Percentiles rank a stretch among this genome's conserved stretches.
phyloP scores from a whole-genome alignment of 345 rosid genomes.

The Pugionium dolabratum region DNA sequence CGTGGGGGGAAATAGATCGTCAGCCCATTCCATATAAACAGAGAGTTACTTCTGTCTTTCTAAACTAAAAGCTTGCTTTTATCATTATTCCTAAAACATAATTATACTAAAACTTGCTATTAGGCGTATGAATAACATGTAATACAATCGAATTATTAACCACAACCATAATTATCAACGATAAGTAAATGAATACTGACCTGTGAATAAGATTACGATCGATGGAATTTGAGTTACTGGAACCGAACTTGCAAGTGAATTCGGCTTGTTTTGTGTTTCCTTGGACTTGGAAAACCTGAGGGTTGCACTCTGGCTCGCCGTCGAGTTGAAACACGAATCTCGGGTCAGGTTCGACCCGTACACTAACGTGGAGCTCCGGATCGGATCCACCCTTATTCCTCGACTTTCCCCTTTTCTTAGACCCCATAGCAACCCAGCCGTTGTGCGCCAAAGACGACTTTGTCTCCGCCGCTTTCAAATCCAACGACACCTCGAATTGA shows the following conservation, averaged over 20 bases:
- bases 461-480: constrained; percentile 47
- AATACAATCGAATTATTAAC: too few relatives aligned
- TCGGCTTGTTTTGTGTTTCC: constrained; percentile 76
- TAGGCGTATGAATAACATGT: too few relatives aligned
- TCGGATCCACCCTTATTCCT: constrained; percentile 40
- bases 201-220: constrained; percentile 60
- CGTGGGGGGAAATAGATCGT: too few relatives aligned
- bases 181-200: constrained; percentile 38
- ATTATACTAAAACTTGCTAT: too few relatives aligned
- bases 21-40: too few relatives aligned
- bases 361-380: constrained; percentile 49
- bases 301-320: too few relatives aligned
- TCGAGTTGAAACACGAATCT: too few relatives aligned
- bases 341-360: constrained; percentile 45
- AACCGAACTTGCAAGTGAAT: constrained; percentile 82
- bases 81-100: too few relatives aligned
- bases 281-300: constrained; percentile 35
- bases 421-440: constrained; percentile 58
- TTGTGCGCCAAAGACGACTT: constrained; percentile 51
- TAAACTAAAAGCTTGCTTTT: too few relatives aligned
- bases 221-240: constrained; percentile 42
- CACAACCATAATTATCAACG: neutral
- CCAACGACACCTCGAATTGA: too few relatives aligned
- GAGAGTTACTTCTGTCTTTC: too few relatives aligned
- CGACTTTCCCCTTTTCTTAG: neutral